Evolutionary conservation across 306 rosid genomes (phyloP), one percentile per base, ranked within the genome.

Genomic region (Sicyos baderoa): DNA sequence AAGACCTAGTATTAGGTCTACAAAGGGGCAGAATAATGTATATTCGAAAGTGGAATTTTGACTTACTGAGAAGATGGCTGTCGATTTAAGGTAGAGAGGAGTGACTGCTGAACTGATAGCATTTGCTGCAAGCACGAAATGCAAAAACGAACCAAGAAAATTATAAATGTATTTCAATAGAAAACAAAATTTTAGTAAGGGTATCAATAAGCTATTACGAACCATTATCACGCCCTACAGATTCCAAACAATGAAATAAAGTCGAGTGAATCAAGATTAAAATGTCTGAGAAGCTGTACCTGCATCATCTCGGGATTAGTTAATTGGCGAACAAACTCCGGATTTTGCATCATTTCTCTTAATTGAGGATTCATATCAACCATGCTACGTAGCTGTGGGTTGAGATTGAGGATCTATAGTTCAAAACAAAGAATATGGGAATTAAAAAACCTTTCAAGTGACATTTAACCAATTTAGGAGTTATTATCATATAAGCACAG

Each of bases 271-370:
- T 25, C 63, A 25, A 60, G 48, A 16, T n/a, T 60, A 7, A 7
- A 60, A 60, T 27, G 64, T 27, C 18, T 15, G n/a, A 37, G 51
- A 18, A 63, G 40, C 49, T n/a, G 22, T 78, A 85, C 90, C 90
- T 83, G 84, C 74, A 85, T 76, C 47, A 79, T 83, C 82, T 85
- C 85, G 0, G 85, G 90, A 72, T 79, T 83, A 64, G 84, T 69
- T 68, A 85, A 69, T 73, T 80, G 87, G n/a, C 89, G 84, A 37
- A 85, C 69, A 50, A 85, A 74, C 48, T 85, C 85, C 21, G 87
- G 89, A 72, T 83, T 83, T 76, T 83, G 90, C 85, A 85, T 85
- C 87, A 80, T 83, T 72, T 85, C 90, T 75, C 87, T 78, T 54
- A 80, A 76, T 75, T 81, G 90, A 78, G 89, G 83, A 70, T 80